Conservation (phyloP, 1,139 yeast genomes). For the Yamadazyma jaroonii region DNA sequence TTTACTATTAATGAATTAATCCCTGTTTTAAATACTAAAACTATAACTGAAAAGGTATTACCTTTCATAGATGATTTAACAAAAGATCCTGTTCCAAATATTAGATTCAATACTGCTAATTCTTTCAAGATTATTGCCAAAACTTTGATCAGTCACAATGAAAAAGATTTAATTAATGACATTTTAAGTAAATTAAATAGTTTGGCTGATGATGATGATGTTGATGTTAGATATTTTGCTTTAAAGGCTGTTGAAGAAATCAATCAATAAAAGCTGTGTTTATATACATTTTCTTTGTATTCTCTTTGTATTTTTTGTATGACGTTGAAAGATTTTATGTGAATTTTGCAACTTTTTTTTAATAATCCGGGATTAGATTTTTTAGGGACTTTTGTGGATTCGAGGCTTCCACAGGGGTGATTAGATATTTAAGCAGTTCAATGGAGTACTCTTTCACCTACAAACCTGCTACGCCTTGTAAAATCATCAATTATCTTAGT, state of each 20-base stretch:
- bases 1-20: conserved; percentile 81
- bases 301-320: background rate
- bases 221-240: conserved; percentile 88
- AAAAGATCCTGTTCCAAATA: conserved; percentile 86
- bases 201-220: conserved; percentile 71
- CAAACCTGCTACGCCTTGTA: too few species aligned
- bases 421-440: too few species aligned
- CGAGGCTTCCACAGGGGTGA: too few species aligned
- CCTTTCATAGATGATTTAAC: conserved; percentile 76
- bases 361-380: too few species aligned
- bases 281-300: background rate
- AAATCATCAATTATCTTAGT: too few species aligned
- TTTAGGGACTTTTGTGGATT: too few species aligned
- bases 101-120: conserved; percentile 92
- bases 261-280: conserved; percentile 1
- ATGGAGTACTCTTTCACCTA: too few species aligned
- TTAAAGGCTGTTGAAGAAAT: conserved; percentile 39
- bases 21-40: conserved; percentile 59
- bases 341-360: background rate
- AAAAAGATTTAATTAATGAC: conserved; percentile 45
- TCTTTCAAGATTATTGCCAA: conserved; percentile 64
- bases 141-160: conserved; percentile 35
- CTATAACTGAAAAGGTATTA: conserved; percentile 62
- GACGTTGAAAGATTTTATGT: background rate
- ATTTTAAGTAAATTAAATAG: conserved; percentile 66